Conservation (phyloP, 768 basidiomycete genomes). For the Chalciporus piperatus region DNA sequence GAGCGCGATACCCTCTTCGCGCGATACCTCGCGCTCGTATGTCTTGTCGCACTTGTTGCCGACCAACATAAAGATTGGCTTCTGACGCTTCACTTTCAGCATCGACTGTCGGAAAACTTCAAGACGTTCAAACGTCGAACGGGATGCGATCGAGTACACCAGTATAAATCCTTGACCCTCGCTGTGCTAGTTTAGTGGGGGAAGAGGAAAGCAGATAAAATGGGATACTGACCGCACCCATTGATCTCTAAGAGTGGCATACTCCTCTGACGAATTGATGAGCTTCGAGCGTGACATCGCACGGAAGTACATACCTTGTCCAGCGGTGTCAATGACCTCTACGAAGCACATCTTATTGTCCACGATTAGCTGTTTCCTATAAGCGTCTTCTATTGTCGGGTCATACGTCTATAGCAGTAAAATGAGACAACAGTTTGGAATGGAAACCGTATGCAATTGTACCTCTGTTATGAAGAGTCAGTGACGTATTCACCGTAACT, state of each 20-base stretch:
- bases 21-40: conserved; percentile 87
- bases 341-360: conserved; percentile 95
- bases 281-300: conserved; percentile 14
- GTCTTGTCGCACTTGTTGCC: conserved; percentile 95
- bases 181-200: conserved; percentile 39
- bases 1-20: conserved; percentile 80
- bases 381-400: conserved; percentile 98
- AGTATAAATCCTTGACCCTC: conserved; percentile 98
- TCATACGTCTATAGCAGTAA: conserved; percentile 74
- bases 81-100: conserved; percentile 80
- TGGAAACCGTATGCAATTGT: conserved; percentile 18
- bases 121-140: conserved; percentile 86
- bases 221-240: conserved; percentile 82
- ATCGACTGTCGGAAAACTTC: conserved; percentile 90
- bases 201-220: conserved; percentile 2
- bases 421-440: conserved; percentile 7
- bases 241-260: conserved; percentile 93
- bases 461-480: conserved; percentile 49
- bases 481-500: conserved; percentile 10
- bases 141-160: conserved; percentile 95
- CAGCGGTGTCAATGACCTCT: conserved; percentile 96
- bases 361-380: conserved; percentile 91
- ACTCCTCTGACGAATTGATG: conserved; percentile 70
- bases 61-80: conserved; percentile 89
- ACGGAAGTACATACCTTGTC: conserved; percentile 64